phyloP scores from a whole-genome alignment of 495 filamentous ascomycete genomes.

The Alectoria sarmentosa region DNA sequence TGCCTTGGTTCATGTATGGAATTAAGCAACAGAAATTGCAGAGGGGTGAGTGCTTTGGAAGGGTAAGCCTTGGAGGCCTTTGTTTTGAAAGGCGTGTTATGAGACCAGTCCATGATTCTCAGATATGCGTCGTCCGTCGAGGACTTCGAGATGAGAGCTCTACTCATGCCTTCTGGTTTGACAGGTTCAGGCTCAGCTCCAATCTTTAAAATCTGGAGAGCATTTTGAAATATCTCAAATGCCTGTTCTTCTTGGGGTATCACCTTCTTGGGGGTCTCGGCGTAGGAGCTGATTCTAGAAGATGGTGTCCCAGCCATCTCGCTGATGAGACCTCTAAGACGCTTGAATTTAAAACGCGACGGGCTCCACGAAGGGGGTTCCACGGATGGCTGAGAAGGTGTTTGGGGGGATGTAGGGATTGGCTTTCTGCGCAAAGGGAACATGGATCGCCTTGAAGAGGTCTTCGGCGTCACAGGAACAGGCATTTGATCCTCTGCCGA shows the following conservation, averaged over 20 bases:
- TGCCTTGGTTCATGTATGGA: neutral
- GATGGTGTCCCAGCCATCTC: neutral
- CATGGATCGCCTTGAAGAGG: neutral
- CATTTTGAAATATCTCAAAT: neutral
- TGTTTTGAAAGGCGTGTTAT: neutral
- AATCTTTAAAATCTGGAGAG: neutral
- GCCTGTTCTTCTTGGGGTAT: neutral
- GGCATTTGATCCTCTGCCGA: neutral
- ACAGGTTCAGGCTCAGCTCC: neutral
- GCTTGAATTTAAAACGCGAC: neutral
- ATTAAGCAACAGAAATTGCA: neutral
- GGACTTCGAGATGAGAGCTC: neutral
- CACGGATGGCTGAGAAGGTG: neutral
- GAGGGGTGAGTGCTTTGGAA: neutral
- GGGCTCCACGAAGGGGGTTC: neutral
- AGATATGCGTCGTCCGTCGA: neutral
- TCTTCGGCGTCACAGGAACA: conserved; percentile 1
- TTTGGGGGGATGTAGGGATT: neutral
- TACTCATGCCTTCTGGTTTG: neutral
- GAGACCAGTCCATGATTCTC: conserved; percentile 7
- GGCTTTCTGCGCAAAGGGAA: neutral
- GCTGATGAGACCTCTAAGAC: neutral
- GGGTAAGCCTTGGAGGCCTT: conserved; percentile 2
- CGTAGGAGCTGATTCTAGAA: neutral
- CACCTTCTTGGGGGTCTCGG: neutral